These are phyloP conservation scores for Rhodamnia rubescens DNA, from an alignment of 345 rosid genomes.

Conservation along the genomic window DNA sequence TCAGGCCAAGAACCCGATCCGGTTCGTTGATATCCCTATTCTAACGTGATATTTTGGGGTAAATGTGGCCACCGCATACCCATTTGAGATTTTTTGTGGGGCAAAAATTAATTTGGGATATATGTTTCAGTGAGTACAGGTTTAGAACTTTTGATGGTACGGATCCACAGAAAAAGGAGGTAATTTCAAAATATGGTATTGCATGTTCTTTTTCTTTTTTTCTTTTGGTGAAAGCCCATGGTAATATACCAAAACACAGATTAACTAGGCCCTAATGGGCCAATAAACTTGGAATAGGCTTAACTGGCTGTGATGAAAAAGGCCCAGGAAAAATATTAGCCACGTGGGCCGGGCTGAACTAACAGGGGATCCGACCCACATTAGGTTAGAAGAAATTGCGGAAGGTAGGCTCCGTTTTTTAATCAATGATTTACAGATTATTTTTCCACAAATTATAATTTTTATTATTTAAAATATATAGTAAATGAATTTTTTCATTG, in stretches of 20 bases:
- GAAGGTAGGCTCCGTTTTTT: no score
- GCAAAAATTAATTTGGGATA: not conserved
- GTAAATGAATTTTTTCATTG: no score
- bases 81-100: not conserved
- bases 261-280: not conserved
- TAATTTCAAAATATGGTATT: not conserved
- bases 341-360: not conserved
- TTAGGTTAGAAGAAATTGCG: not conserved
- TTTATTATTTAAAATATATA: no score
- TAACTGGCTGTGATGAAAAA: not conserved
- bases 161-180: not conserved
- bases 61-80: accelerated
- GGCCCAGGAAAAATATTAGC: not conserved
- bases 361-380: not conserved
- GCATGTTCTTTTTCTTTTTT: not conserved
- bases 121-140: accelerated
- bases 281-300: not conserved
- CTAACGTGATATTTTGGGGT: not conserved
- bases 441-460: no score
- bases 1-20: no score
- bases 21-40: no score
- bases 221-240: not conserved
- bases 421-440: no score
- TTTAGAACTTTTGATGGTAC: not conserved
- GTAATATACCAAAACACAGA: not conserved